Evolutionary conservation across 495 filamentous ascomycete genomes (phyloP), one percentile per base, ranked within the genome.

Genomic region (Pyrenopolyporus hunteri): DNA sequence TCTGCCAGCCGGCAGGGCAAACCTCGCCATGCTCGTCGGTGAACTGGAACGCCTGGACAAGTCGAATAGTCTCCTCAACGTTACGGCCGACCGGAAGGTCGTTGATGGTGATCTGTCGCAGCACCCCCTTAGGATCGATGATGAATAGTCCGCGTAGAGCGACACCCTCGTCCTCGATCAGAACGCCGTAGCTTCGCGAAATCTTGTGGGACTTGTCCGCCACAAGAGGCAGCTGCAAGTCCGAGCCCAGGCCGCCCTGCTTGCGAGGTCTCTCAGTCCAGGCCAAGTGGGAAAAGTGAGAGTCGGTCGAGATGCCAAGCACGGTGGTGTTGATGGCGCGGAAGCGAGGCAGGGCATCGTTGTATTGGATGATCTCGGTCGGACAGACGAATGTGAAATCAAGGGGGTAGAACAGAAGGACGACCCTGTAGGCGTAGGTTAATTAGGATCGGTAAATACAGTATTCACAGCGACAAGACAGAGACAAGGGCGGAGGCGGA

Each of bases 1-100:
- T 72, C 53, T 80, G 78, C 82, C 82, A 85, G 72, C 83, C 82
- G 39, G 80, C 80, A 17, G 81, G 81, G 69, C 80, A 83, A 57
- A 82, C 81, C 69, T 85, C 83, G 49, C 83, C 83, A 50, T 80
- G 82, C 71, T 85, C 78, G 53, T 85, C 83, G 57, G 80, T 83
- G 72, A 84, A 84, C 64, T 82, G 76, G 73, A 85, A 83, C 11
- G 83, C 83, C 63, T 85, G 77, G 54, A 85, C 71, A 26, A 85
- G 76, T 47, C 83, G 83, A 51, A 83, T 75, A 11, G 79, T 78
- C 67, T 85, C 83, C 64, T 85, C 80, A 32, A 85, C 83, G 29
- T 77, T 74, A 63, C 83, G 82, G 40, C 82, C 82, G 50, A 85
- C 83, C 31, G 81, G 80, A 6, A 82, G 72, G 59, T 85, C 83